Conservation (phyloP, 192 early-diverging fungal genomes). For the Pilaira anomala region DNA sequence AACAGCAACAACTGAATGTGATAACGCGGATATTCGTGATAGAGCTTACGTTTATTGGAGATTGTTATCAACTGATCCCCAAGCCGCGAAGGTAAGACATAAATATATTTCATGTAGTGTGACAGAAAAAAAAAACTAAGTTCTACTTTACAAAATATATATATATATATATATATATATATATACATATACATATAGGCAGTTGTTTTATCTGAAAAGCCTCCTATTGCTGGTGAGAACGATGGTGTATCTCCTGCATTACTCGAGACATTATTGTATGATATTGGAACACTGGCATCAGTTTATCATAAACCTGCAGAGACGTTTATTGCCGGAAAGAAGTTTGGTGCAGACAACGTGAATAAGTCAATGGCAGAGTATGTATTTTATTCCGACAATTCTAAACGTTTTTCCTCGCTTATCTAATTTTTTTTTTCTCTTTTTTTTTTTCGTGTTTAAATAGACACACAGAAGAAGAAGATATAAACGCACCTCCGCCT, state of each 20-base stretch:
- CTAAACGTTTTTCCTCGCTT: slow-evolving; percentile 11
- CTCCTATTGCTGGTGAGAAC: slow-evolving; percentile 73
- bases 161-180: slow-evolving; percentile 22
- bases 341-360: slow-evolving; percentile 57
- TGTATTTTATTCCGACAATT: slow-evolving; percentile 17
- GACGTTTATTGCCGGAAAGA: slow-evolving; percentile 67
- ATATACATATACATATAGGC: slow-evolving; percentile 35
- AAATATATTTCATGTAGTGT: background rate
- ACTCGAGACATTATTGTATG: slow-evolving; percentile 82
- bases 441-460: slow-evolving; percentile 18
- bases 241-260: slow-evolving; percentile 65
- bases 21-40: slow-evolving; percentile 95
- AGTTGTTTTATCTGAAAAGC: slow-evolving; percentile 87
- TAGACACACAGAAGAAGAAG: slow-evolving; percentile 53
- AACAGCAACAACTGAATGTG: slow-evolving; percentile 81
- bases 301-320: slow-evolving; percentile 93
- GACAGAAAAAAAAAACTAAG: background rate
- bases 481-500: slow-evolving; percentile 36
- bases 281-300: slow-evolving; percentile 86
- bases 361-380: slow-evolving; percentile 49
- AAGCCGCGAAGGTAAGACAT: slow-evolving; percentile 74
- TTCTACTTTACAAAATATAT: background rate
- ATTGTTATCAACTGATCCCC: slow-evolving; percentile 88
- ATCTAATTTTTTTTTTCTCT: slow-evolving; percentile 21
- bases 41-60: slow-evolving; percentile 98